Base-by-base conservation (phyloP, 2,329 filamentous ascomycete genomes). In the Ploettnerulaceae sp. region DNA sequence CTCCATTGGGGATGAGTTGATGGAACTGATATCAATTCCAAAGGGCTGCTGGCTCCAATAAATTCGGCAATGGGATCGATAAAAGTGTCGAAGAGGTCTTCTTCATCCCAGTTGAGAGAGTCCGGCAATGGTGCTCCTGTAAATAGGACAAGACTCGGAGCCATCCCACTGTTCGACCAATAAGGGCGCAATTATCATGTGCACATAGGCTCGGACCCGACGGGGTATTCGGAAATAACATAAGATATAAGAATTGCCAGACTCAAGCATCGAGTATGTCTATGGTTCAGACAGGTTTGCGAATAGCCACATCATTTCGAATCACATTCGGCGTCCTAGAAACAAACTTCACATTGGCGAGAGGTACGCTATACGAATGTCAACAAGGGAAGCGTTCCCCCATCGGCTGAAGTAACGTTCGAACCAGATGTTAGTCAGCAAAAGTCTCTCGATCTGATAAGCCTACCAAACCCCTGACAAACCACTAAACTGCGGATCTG, bases 71-170 rank as follows among this genome's bases (percentile, higher is more conserved):
- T 64, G 2, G 69, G 61, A 1, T 64, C 64, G 8, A 65, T 57
- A 54, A 77, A 76, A 9, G 62, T 60, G 6, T 71, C 59, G 14
- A 81, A 65, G 29, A 87, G 70, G n/a, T 62, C 57, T 1, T 65
- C 56, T 9, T 74, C 62, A 35, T 71, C 63, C 76, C 82, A 86
- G 31, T 72, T 64, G 17, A 88, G 69, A 18, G 68, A 65, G 7
- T 65, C 66, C 22, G 67, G 61, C 25, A 72, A 65, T 2, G 84
- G 84, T n/a, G 83, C 81, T 18, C 84, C 84, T 44, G 75, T 71
- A 45, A 82, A 65, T 50, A 79, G 71, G 43, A 78, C 71, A 7
- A 60, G 40, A 15, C 54, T 54, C 14, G 55, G 48, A 45, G 56
- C 37, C 59, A 62, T 62, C 9, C 7, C 36, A 11, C 9, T 7